Conservation (phyloP, 129 eudicot genomes). For the Saussurea involucrata region DNA sequence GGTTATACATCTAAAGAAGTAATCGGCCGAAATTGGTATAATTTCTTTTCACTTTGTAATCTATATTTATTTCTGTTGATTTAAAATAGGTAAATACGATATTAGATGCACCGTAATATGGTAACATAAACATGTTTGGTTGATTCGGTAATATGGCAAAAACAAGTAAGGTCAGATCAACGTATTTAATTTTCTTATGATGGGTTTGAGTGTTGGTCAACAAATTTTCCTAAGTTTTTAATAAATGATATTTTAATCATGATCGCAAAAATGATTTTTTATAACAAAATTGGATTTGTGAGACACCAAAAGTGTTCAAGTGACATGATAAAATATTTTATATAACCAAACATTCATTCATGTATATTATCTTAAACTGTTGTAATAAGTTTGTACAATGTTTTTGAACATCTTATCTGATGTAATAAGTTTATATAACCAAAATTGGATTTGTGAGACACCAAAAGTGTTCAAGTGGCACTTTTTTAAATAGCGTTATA, state of each 20-base stretch:
- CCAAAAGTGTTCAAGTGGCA: too few relatives aligned
- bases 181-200: too few relatives aligned
- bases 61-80: background rate
- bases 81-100: background rate
- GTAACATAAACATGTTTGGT: background rate
- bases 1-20: slow-evolving; percentile 92
- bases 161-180: background rate
- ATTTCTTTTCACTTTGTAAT: background rate
- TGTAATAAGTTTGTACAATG: too few relatives aligned
- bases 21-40: slow-evolving; percentile 88
- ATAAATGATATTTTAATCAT: background rate
- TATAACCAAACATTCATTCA: too few relatives aligned
- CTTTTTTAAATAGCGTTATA: too few relatives aligned
- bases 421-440: background rate
- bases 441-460: too few relatives aligned
- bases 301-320: too few relatives aligned
- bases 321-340: too few relatives aligned
- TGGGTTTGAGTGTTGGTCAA: background rate
- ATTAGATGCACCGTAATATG: background rate
- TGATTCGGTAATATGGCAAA: background rate
- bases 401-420: too few relatives aligned
- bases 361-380: too few relatives aligned
- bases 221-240: too few relatives aligned
- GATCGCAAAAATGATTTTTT: background rate
- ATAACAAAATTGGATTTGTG: too few relatives aligned